Percentiles rank a stretch among this genome's conserved stretches.
Evolutionary conservation across 164 flowering plant genomes (phyloP).

Genomic region (Cinnamomum micranthum): DNA sequence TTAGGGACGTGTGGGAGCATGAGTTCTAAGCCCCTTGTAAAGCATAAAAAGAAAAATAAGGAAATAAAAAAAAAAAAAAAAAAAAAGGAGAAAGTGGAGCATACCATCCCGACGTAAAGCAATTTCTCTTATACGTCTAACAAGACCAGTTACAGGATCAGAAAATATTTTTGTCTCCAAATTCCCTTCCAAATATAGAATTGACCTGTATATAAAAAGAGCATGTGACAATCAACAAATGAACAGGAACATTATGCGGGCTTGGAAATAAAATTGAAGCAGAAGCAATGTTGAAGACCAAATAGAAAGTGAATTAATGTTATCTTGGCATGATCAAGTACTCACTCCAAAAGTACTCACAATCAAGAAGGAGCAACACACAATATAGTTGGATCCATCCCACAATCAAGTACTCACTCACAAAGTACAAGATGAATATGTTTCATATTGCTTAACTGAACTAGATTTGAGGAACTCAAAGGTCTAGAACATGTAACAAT

Average conservation of each 20-base stretch:
- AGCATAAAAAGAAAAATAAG: neutral
- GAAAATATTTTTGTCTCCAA: constrained; percentile 75
- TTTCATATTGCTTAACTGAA: neutral
- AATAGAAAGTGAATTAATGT: neutral
- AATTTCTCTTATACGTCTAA: constrained; percentile 75
- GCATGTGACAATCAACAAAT: neutral
- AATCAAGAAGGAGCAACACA: neutral
- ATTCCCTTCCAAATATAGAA: constrained; percentile 83
- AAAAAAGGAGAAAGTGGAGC: neutral
- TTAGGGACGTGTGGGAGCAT: no score
- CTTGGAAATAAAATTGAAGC: neutral
- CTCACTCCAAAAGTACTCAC: no score
- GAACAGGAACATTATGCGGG: neutral
- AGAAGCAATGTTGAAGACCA: neutral
- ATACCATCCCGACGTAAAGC: constrained; percentile 80
- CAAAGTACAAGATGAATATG: neutral
- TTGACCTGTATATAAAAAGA: constrained; percentile 34
- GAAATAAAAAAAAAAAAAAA: neutral
- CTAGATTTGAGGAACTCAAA: neutral
- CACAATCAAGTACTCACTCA: neutral
- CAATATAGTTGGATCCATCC: neutral
- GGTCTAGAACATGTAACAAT: neutral
- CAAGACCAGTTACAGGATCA: constrained; percentile 73
- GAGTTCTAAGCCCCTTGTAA: no score
- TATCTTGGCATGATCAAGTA: no score